phyloP scores from a whole-genome alignment of 2,329 filamentous ascomycete genomes.

The Claviceps monticola region DNA sequence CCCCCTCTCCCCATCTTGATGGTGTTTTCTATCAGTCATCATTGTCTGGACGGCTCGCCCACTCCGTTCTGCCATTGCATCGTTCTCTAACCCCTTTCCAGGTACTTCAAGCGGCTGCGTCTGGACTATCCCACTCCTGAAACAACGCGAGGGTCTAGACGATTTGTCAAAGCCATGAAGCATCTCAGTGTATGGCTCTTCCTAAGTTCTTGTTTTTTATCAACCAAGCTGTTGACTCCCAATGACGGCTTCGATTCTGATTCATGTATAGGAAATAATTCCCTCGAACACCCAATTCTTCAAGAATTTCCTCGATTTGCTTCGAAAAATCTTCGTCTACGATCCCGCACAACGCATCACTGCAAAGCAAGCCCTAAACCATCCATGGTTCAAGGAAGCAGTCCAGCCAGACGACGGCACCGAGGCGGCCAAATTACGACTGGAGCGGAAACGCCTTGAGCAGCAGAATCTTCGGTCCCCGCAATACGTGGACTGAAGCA shows the following conservation, averaged over 20 bases:
- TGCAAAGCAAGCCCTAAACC: constrained; percentile 43
- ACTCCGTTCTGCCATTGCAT: not conserved
- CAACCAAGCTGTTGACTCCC: not conserved
- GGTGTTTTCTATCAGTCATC: not conserved
- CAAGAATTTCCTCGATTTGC: constrained; percentile 40
- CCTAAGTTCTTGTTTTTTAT: not conserved
- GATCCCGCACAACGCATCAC: constrained; percentile 45
- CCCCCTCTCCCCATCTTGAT: not conserved
- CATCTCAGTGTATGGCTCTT: constrained; percentile 39
- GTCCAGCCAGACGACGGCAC: constrained; percentile 47
- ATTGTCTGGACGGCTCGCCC: not conserved
- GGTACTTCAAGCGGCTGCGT: constrained; percentile 52
- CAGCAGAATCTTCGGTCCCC: constrained; percentile 4
- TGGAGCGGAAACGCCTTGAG: constrained; percentile 5
- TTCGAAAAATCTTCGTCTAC: constrained; percentile 48
- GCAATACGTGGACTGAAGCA: not conserved
- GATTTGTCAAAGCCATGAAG: constrained; percentile 63
- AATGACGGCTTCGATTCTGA: not conserved
- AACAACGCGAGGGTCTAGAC: constrained; percentile 48
- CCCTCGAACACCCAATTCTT: constrained; percentile 39
- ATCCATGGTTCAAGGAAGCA: constrained; percentile 46
- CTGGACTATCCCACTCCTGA: constrained; percentile 52
- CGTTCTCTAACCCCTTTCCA: constrained; percentile 15
- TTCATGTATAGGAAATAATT: constrained; percentile 32
- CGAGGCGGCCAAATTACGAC: constrained; percentile 41